phyloP scores from a whole-genome alignment of 2,329 filamentous ascomycete species.

The Drechslera avenae region DNA sequence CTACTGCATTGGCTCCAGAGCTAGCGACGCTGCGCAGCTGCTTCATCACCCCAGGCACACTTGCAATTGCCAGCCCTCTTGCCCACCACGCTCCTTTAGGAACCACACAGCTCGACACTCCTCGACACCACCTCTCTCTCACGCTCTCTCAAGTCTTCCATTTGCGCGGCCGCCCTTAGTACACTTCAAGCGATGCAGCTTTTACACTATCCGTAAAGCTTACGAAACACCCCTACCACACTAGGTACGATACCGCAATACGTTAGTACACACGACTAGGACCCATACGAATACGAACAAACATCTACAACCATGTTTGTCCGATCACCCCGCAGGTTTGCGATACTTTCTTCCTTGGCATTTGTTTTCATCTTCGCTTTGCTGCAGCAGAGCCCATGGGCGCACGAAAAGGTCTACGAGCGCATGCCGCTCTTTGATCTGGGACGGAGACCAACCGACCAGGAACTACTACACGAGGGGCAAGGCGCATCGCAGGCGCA shows the following conservation, averaged over 20 bases:
- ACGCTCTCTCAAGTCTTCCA: constrained; percentile 9
- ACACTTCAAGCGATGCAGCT: constrained; percentile 25
- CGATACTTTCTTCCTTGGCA: constrained; percentile 42
- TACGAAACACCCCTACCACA: constrained; percentile 17
- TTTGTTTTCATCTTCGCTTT: constrained; percentile 42
- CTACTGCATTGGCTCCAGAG: constrained; percentile 1
- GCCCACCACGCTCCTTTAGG: constrained; percentile 13
- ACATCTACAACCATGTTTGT: constrained; percentile 36
- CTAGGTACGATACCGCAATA: constrained; percentile 19
- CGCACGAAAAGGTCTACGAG: constrained; percentile 32
- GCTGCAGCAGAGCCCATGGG: constrained; percentile 38
- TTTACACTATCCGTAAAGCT: constrained; percentile 19
- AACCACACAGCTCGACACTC: constrained; percentile 3
- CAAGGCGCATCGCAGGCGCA: constrained; percentile 18
- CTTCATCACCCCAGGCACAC: neutral
- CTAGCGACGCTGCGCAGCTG: neutral
- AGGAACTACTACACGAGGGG: constrained; percentile 15
- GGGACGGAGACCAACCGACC: constrained; percentile 15
- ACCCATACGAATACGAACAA: constrained; percentile 27
- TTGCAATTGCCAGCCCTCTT: neutral
- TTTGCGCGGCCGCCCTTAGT: constrained; percentile 6
- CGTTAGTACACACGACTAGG: constrained; percentile 22
- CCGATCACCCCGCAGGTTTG: constrained; percentile 47
- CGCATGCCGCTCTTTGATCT: constrained; percentile 29
- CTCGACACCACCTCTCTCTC: neutral